These are phyloP conservation scores for Laburnicola sp. DNA, from an alignment of 2,329 filamentous ascomycete species.

Conservation along the genomic window DNA sequence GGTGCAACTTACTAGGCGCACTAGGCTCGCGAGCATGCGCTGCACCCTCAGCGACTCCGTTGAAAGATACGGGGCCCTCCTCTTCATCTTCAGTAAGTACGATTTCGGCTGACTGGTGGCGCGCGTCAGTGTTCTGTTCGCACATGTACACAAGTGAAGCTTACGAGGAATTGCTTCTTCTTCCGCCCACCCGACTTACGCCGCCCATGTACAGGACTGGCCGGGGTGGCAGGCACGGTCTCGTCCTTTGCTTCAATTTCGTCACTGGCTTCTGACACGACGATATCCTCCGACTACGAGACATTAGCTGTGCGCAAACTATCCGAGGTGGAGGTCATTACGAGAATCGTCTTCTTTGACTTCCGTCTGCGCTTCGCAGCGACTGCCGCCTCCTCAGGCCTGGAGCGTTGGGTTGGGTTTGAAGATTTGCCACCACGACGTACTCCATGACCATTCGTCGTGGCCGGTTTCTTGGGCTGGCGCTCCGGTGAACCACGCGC, in stretches of 20 bases:
- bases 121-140: constrained; percentile 3
- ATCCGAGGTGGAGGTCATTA: constrained; percentile 10
- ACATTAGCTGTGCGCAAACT: constrained; percentile 15
- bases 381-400: constrained; percentile 23
- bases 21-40: constrained; percentile 28
- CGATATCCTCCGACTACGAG: constrained; percentile 33
- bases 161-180: constrained; percentile 38
- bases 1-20: constrained; percentile 30
- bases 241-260: constrained; percentile 14
- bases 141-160: constrained; percentile 7
- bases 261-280: constrained; percentile 36
- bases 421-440: constrained; percentile 19
- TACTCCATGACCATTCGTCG: constrained; percentile 30
- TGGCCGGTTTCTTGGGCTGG: constrained; percentile 31
- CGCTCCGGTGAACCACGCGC: constrained; percentile 24
- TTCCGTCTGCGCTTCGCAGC: constrained; percentile 36
- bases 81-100: constrained; percentile 37
- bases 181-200: constrained; percentile 33
- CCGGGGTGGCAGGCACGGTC: constrained; percentile 13
- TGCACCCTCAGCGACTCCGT: constrained; percentile 16
- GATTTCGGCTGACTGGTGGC: constrained; percentile 31
- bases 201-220: constrained; percentile 22
- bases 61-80: constrained; percentile 28
- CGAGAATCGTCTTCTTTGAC: constrained; percentile 34
- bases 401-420: constrained; percentile 20